Percentiles rank a stretch among this genome's conserved stretches.
These are phyloP conservation scores for Dendrobium huoshanense DNA, from an alignment of 106 monocot genomes.

Conservation along the genomic window DNA sequence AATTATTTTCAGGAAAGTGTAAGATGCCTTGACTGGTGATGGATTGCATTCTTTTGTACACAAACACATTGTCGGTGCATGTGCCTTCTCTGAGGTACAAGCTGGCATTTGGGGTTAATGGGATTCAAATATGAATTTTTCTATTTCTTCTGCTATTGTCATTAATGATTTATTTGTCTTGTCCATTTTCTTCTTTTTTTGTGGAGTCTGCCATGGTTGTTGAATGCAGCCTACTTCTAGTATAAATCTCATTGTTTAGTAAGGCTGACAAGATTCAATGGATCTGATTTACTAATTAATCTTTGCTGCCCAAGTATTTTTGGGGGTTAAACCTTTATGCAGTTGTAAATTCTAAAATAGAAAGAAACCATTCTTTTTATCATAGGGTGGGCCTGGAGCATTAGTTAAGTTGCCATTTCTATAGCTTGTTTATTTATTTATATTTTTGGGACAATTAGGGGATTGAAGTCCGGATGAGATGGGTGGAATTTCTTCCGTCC, in stretches of 20 bases:
- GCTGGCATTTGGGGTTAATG: background rate
- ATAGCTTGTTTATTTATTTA: no score
- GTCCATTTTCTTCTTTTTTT: background rate
- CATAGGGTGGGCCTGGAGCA: background rate
- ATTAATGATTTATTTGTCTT: background rate
- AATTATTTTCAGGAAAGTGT: slow-evolving; percentile 69
- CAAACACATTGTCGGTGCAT: slow-evolving; percentile 90
- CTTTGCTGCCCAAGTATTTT: background rate
- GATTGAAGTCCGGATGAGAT: no score
- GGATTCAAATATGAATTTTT: background rate
- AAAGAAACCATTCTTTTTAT: background rate
- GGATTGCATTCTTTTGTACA: slow-evolving; percentile 88
- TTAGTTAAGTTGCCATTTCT: background rate
- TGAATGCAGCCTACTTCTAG: background rate
- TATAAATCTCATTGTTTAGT: background rate
- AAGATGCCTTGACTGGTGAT: slow-evolving; percentile 90
- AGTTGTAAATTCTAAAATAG: background rate
- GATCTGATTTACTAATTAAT: background rate
- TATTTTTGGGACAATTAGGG: no score
- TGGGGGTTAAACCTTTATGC: background rate
- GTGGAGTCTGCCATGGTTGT: background rate
- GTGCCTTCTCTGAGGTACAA: slow-evolving; percentile 92
- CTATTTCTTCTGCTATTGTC: background rate
- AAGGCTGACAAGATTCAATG: background rate
- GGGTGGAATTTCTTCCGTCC: no score